phyloP scores from a whole-genome alignment of 139 green algal species.

The Nannochloris sp. region DNA sequence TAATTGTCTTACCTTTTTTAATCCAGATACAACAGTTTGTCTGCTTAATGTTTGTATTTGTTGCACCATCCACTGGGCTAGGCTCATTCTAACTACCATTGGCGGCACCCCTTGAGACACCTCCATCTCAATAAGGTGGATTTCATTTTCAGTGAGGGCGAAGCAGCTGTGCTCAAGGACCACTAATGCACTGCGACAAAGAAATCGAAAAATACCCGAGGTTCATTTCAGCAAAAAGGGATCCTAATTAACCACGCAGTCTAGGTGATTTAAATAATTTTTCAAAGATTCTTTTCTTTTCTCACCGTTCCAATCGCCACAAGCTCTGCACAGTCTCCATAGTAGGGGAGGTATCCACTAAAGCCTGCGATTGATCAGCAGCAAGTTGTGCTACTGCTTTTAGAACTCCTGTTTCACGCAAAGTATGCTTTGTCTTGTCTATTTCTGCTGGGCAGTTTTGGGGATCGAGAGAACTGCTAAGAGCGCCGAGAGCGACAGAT shows the following conservation, averaged over 20 bases:
- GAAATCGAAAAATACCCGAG: too few relatives aligned
- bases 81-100: neutral
- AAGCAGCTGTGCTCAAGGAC: constrained; percentile 68
- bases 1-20: constrained; percentile 21
- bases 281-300: neutral
- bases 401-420: constrained; percentile 20
- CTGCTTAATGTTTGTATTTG: constrained; percentile 7
- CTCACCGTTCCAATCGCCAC: constrained; percentile 27
- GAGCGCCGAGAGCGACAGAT: constrained; percentile 6
- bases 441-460: neutral
- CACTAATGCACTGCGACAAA: constrained; percentile 30
- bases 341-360: constrained; percentile 14
- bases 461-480: constrained; percentile 11
- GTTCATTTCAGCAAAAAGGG: too few relatives aligned
- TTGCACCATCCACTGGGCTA: constrained; percentile 6
- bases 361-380: neutral
- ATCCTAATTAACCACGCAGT: too few relatives aligned
- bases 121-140: constrained; percentile 19
- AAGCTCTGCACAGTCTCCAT: constrained; percentile 24
- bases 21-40: constrained; percentile 9
- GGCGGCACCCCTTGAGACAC: constrained; percentile 10
- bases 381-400: constrained; percentile 12
- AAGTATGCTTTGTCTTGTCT: constrained; percentile 19
- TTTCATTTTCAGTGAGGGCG: constrained; percentile 49
- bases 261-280: too few relatives aligned